phyloP scores from a whole-genome alignment of 768 basidiomycete species.

The Leccinum sublutescens region DNA sequence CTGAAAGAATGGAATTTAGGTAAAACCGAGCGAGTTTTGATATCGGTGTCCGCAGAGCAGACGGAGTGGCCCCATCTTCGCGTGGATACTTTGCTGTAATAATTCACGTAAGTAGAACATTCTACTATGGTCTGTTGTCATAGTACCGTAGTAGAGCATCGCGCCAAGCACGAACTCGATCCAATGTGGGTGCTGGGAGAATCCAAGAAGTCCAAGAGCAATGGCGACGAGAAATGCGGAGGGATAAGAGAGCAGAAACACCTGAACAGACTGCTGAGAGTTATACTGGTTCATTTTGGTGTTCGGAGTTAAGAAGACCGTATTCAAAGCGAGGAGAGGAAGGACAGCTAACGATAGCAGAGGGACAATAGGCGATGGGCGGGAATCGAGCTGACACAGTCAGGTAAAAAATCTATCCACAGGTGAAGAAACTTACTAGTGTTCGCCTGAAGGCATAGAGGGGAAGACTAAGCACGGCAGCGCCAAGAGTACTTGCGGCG shows the following conservation, averaged over 20 bases:
- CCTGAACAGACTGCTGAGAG: slow-evolving; percentile 50
- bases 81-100: slow-evolving; percentile 52
- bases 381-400: slow-evolving; percentile 45
- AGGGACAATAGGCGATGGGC: slow-evolving; percentile 52
- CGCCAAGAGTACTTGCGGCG: slow-evolving; percentile 58
- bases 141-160: slow-evolving; percentile 65
- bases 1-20: slow-evolving; percentile 86
- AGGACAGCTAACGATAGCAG: slow-evolving; percentile 55
- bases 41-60: slow-evolving; percentile 49
- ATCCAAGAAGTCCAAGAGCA: slow-evolving; percentile 59
- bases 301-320: slow-evolving; percentile 60
- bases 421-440: slow-evolving; percentile 43
- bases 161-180: slow-evolving; percentile 57
- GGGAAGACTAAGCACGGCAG: slow-evolving; percentile 59
- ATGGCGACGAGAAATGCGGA: slow-evolving; percentile 46
- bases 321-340: slow-evolving; percentile 59
- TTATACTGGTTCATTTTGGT: slow-evolving; percentile 48
- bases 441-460: slow-evolving; percentile 61
- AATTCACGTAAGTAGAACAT: slow-evolving; percentile 7
- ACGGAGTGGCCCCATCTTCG: slow-evolving; percentile 41
- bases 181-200: slow-evolving; percentile 58
- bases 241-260: slow-evolving; percentile 60
- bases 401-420: slow-evolving; percentile 3
- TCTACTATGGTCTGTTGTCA: neutral
- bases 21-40: slow-evolving; percentile 63